Percentiles rank a stretch among this genome's conserved stretches.
Conservation (phyloP, 2,329 filamentous ascomycete genomes). For the Alternaria postmessia region DNA sequence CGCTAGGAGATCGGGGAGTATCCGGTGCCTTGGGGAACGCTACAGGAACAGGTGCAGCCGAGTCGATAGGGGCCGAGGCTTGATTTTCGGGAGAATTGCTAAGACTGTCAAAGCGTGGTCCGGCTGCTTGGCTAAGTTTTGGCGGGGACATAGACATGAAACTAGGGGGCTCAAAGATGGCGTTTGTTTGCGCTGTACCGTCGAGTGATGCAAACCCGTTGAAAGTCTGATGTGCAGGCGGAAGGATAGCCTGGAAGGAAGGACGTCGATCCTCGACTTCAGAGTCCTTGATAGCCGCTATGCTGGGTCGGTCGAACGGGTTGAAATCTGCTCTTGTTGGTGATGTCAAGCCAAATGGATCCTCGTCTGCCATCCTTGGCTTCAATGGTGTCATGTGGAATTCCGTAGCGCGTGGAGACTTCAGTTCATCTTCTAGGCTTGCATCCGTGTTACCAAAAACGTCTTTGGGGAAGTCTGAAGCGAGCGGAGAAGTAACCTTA, state of each 20-base stretch:
- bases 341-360: conserved; percentile 50
- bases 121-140: conserved; percentile 17
- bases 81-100: conserved; percentile 30
- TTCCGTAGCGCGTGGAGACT: conserved; percentile 45
- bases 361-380: conserved; percentile 42
- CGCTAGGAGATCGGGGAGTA: conserved; percentile 25
- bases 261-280: conserved; percentile 40
- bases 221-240: conserved; percentile 43
- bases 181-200: conserved; percentile 40
- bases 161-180: conserved; percentile 24
- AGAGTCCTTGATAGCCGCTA: conserved; percentile 25
- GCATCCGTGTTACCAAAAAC: conserved; percentile 36
- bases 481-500: conserved; percentile 50
- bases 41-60: conserved; percentile 13
- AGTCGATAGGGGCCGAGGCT: conserved; percentile 16
- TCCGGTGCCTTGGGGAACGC: conserved; percentile 24
- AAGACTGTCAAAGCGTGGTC: conserved; percentile 36
- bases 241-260: conserved; percentile 49
- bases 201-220: conserved; percentile 50
- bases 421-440: conserved; percentile 48
- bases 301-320: conserved; percentile 33
- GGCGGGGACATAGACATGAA: conserved; percentile 19
- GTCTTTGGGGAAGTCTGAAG: conserved; percentile 48
- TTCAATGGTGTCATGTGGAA: conserved; percentile 51
- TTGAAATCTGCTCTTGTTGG: conserved; percentile 55